These are phyloP conservation scores for Sclerotinia subarctica DNA, from an alignment of 2,329 filamentous ascomycete species.

Conservation along the genomic window DNA sequence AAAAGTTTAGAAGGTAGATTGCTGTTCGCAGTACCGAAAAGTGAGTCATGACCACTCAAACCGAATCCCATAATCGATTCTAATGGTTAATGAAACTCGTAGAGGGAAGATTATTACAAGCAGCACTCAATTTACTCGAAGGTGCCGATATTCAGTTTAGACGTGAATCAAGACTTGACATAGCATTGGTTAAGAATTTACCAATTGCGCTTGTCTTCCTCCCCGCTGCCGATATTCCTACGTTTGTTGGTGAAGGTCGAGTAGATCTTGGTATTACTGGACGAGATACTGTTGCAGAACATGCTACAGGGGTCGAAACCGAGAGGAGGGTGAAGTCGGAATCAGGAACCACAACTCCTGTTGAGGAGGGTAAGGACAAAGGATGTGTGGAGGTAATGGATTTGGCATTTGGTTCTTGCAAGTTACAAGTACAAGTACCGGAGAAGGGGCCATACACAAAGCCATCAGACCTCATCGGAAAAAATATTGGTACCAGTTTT, in stretches of 20 bases:
- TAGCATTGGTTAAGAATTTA: slow-evolving; percentile 95
- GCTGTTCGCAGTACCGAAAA: slow-evolving; percentile 97
- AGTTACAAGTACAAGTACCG: slow-evolving; percentile 94
- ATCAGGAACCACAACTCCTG: slow-evolving; percentile 45
- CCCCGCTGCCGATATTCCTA: slow-evolving; percentile 93
- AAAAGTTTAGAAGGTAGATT: slow-evolving; percentile 84
- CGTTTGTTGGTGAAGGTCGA: slow-evolving; percentile 91
- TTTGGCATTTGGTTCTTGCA: slow-evolving; percentile 85
- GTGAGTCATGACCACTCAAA: slow-evolving; percentile 52
- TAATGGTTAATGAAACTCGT: slow-evolving; percentile 26
- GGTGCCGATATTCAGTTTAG: slow-evolving; percentile 96
- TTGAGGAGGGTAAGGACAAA: slow-evolving; percentile 43
- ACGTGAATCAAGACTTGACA: slow-evolving; percentile 91
- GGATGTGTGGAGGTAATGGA: slow-evolving; percentile 81
- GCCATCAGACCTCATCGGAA: slow-evolving; percentile 78
- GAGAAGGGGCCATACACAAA: slow-evolving; percentile 71
- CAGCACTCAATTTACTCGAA: slow-evolving; percentile 83
- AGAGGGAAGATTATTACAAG: slow-evolving; percentile 92
- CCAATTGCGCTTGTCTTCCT: slow-evolving; percentile 95
- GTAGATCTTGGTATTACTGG: slow-evolving; percentile 95
- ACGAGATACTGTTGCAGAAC: slow-evolving; percentile 86
- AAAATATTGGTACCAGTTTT: slow-evolving; percentile 95
- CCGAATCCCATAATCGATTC: slow-evolving; percentile 5
- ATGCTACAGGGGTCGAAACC: slow-evolving; percentile 63
- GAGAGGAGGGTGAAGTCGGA: slow-evolving; percentile 48